These are phyloP conservation scores for Xylariales sp. DNA, from an alignment of 2,329 filamentous ascomycete genomes.

Conservation along the genomic window DNA sequence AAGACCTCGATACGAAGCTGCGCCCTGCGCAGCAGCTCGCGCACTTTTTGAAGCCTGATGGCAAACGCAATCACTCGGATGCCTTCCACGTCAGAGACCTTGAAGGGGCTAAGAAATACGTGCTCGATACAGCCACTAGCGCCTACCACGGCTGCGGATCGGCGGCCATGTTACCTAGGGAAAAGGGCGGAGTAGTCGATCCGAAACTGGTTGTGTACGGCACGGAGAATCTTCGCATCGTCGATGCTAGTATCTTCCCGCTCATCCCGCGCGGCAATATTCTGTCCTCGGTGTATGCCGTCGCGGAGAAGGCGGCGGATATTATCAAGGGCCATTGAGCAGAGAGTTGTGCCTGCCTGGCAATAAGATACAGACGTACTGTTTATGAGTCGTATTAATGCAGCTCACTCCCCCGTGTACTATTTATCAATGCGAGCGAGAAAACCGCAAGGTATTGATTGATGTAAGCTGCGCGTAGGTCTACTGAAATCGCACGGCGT, in stretches of 20 bases:
- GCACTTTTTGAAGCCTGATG: slow-evolving; percentile 51
- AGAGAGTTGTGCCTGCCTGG: neutral
- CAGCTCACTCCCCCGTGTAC: no score
- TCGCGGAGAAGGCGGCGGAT: slow-evolving; percentile 54
- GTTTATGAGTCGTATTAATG: no score
- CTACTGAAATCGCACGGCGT: no score
- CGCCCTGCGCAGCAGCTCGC: slow-evolving; percentile 45
- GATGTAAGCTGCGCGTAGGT: no score
- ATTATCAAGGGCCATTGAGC: slow-evolving; percentile 42
- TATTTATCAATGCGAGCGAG: no score
- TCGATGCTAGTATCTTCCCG: slow-evolving; percentile 55
- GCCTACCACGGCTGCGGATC: slow-evolving; percentile 55
- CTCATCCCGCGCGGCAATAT: slow-evolving; percentile 53
- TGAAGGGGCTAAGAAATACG: slow-evolving; percentile 43
- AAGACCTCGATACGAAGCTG: slow-evolving; percentile 45
- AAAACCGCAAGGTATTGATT: no score
- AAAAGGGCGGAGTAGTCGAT: slow-evolving; percentile 35
- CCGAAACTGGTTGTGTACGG: slow-evolving; percentile 25
- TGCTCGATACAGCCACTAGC: slow-evolving; percentile 35
- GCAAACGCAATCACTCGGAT: slow-evolving; percentile 51
- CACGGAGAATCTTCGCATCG: slow-evolving; percentile 1
- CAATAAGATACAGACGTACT: no score
- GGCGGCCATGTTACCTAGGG: slow-evolving; percentile 56
- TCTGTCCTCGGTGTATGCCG: slow-evolving; percentile 43
- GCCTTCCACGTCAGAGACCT: slow-evolving; percentile 36